A percentile compares a stretch with the other conserved stretches of the same genome.
Evolutionary conservation across 768 basidiomycete species (phyloP).

Genomic region (Amanita jacksonii): DNA sequence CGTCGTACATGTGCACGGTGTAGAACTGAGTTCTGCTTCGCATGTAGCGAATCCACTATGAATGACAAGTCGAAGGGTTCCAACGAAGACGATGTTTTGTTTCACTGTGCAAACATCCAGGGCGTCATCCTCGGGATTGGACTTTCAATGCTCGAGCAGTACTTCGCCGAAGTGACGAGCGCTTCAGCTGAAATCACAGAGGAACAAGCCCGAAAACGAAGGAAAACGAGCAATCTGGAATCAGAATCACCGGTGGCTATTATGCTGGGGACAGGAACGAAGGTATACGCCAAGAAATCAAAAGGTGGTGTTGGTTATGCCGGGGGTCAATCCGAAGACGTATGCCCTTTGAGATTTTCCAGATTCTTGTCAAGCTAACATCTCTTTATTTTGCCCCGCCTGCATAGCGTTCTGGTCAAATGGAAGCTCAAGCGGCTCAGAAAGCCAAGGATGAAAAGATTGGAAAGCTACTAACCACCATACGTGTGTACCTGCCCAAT

Average conservation of each 20-base stretch:
- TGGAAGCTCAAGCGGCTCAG: slow-evolving; percentile 71
- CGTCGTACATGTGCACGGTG: slow-evolving; percentile 56
- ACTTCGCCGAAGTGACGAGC: slow-evolving; percentile 48
- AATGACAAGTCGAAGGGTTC: slow-evolving; percentile 33
- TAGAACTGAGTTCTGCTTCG: slow-evolving; percentile 54
- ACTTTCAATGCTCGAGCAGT: slow-evolving; percentile 73
- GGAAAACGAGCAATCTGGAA: slow-evolving; percentile 26
- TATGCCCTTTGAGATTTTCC: slow-evolving; percentile 27
- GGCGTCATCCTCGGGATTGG: slow-evolving; percentile 90
- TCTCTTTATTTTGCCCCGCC: not conserved
- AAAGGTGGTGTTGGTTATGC: slow-evolving; percentile 86
- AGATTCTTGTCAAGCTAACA: not conserved
- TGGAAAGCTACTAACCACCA: slow-evolving; percentile 52
- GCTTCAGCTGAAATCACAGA: slow-evolving; percentile 26
- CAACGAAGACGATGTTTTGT: slow-evolving; percentile 48
- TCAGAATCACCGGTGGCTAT: slow-evolving; percentile 4
- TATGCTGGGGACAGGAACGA: slow-evolving; percentile 8
- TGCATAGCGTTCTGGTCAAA: slow-evolving; percentile 65
- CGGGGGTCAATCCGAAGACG: slow-evolving; percentile 77
- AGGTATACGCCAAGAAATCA: slow-evolving; percentile 49
- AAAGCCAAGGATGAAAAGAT: slow-evolving; percentile 65
- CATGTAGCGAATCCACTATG: slow-evolving; percentile 62
- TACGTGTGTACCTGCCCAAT: slow-evolving; percentile 81
- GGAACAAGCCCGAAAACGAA: slow-evolving; percentile 31
- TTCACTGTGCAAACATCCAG: slow-evolving; percentile 86